A percentile compares a stretch with the other conserved stretches of the same genome.
phyloP scores from a whole-genome alignment of 179 eudicot species.

The Drosera spatulata region DNA sequence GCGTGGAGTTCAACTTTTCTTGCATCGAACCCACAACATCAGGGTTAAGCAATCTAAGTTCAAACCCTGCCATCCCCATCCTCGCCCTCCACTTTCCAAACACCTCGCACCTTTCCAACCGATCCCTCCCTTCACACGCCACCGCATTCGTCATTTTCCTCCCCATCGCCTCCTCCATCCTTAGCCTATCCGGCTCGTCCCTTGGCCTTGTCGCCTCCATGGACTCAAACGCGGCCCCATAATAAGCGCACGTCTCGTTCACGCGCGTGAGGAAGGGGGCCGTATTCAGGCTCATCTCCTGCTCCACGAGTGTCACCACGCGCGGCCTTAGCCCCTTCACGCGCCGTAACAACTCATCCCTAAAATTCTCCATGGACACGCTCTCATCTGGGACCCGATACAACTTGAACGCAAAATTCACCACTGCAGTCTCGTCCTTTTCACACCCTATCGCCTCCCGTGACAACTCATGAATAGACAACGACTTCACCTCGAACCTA shows the following conservation, averaged over 20 bases:
- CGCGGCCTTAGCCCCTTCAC: conserved; percentile 59
- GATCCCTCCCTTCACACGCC: conserved; percentile 78
- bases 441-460: conserved; percentile 40
- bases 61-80: conserved; percentile 93
- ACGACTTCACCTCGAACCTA: conserved; percentile 19
- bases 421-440: conserved; percentile 51
- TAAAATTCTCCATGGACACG: conserved; percentile 72
- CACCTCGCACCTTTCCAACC: conserved; percentile 88
- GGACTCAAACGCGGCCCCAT: conserved; percentile 65
- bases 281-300: conserved; percentile 71
- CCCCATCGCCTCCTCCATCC: conserved; percentile 69
- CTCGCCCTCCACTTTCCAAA: conserved; percentile 98
- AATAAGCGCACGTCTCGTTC: conserved; percentile 45
- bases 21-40: conserved; percentile 46
- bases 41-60: conserved; percentile 25
- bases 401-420: conserved; percentile 58
- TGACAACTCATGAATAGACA: conserved; percentile 27
- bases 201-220: conserved; percentile 36
- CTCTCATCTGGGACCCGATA: conserved; percentile 81
- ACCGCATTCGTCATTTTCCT: conserved; percentile 59
- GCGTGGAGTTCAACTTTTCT: conserved; percentile 26
- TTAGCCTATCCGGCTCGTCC: conserved; percentile 41
- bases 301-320: conserved; percentile 86
- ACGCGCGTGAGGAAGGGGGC: conserved; percentile 70
- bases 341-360: conserved; percentile 77